Conservation (phyloP, 495 filamentous ascomycete species). For the Talaromyces wortmannii region DNA sequence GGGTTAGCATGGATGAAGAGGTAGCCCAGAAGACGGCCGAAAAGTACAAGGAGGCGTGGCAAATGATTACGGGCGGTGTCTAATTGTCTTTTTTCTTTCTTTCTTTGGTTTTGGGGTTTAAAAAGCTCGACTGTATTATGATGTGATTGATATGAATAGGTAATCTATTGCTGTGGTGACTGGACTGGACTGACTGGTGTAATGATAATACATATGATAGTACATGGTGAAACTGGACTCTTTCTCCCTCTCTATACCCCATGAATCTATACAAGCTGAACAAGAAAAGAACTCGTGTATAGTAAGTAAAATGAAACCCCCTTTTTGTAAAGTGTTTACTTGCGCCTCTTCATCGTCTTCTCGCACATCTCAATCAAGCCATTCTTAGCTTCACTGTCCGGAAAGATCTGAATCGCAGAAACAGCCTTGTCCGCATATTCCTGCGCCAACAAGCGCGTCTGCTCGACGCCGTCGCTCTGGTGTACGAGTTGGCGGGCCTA, state of each 20-base stretch:
- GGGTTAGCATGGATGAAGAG: slow-evolving; percentile 60
- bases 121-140: no score
- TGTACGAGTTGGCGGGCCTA: slow-evolving; percentile 82
- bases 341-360: slow-evolving; percentile 84
- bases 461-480: slow-evolving; percentile 77
- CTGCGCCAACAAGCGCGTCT: slow-evolving; percentile 81
- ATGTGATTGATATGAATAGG: no score
- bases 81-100: neutral
- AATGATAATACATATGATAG: no score
- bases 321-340: slow-evolving; percentile 33
- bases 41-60: slow-evolving; percentile 65
- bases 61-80: slow-evolving; percentile 57
- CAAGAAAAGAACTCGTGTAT: no score
- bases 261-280: no score
- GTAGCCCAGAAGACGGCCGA: slow-evolving; percentile 54
- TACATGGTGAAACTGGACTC: no score
- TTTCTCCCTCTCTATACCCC: no score
- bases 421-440: slow-evolving; percentile 89
- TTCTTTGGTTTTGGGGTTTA: neutral
- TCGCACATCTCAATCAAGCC: slow-evolving; percentile 89
- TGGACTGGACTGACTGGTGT: no score
- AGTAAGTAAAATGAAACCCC: neutral
- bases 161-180: no score
- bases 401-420: slow-evolving; percentile 71
- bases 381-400: slow-evolving; percentile 84